A percentile compares a stretch with the other conserved stretches of the same genome.
These are phyloP conservation scores for Melampsora larici-populina DNA, from an alignment of 1,284 basidiomycete species.

Conservation along the genomic window DNA sequence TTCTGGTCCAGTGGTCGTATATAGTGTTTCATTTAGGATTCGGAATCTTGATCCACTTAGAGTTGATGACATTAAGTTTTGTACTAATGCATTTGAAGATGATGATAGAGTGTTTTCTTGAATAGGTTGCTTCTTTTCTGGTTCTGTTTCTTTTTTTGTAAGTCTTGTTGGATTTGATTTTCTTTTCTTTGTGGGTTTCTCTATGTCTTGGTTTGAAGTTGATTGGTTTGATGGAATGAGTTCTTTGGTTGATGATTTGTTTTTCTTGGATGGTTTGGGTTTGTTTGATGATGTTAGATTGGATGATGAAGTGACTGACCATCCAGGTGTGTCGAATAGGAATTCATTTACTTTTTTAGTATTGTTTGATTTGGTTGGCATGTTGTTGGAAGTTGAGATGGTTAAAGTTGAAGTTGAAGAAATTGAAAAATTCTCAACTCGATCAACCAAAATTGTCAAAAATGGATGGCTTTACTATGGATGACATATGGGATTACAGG, in stretches of 20 bases:
- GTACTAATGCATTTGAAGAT: constrained; percentile 8
- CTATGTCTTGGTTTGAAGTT: not conserved
- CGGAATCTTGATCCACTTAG: constrained; percentile 53
- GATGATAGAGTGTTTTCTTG: not conserved
- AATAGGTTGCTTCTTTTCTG: not conserved
- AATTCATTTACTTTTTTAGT: not conserved
- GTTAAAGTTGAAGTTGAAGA: not conserved
- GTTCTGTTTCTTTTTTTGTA: not conserved
- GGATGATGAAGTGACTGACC: constrained; percentile 9
- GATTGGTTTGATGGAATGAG: not conserved
- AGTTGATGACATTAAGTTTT: constrained; percentile 45
- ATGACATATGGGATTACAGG: no score
- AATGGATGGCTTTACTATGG: no score
- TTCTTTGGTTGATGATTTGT: not conserved
- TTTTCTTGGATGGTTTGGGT: constrained; percentile 1
- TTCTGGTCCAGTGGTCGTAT: constrained; percentile 49
- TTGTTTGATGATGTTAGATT: not conserved
- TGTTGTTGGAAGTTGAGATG: not conserved
- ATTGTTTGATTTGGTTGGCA: not conserved
- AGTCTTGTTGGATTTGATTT: constrained; percentile 7
- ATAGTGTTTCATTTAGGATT: constrained; percentile 53
- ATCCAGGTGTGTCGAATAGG: constrained; percentile 31
- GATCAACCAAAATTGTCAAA: no score
- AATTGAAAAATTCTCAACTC: no score
- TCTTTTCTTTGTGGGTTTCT: not conserved